Evolutionary conservation across 176 grass and related monocot genomes (phyloP).

Genomic region (Avena sativa): DNA sequence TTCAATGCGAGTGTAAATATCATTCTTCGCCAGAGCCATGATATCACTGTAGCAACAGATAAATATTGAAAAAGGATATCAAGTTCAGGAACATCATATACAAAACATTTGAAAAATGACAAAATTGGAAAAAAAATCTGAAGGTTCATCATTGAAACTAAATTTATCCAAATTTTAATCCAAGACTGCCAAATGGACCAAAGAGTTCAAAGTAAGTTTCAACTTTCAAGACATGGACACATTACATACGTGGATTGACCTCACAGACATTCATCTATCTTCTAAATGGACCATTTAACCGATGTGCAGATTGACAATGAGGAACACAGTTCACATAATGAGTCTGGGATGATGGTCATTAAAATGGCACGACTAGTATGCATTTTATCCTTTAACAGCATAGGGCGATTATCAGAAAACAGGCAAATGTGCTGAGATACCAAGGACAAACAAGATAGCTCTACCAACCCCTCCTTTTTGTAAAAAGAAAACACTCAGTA

Average conservation of each 20-base stretch:
- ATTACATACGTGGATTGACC: slow-evolving; percentile 10
- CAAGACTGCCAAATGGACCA: neutral
- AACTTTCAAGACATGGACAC: neutral
- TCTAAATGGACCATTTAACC: slow-evolving; percentile 31
- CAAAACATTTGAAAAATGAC: neutral
- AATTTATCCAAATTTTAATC: neutral
- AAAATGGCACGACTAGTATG: neutral
- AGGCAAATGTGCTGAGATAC: neutral
- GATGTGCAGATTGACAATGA: neutral
- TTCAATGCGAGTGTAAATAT: slow-evolving; percentile 64
- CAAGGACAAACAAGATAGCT: slow-evolving; percentile 23
- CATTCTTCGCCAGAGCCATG: slow-evolving; percentile 70
- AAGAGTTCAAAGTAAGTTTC: neutral
- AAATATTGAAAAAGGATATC: neutral
- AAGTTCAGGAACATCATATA: neutral
- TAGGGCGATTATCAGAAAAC: slow-evolving; percentile 30
- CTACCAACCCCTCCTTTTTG: neutral
- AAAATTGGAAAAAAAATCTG: slow-evolving; percentile 9
- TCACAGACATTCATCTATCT: neutral
- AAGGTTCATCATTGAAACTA: neutral
- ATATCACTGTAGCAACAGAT: slow-evolving; percentile 60
- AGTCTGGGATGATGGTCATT: neutral
- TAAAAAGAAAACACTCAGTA: neutral
- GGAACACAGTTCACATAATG: neutral
- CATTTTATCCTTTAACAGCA: neutral